Evolutionary conservation across 1,139 yeast species (phyloP), one percentile per base, ranked within the genome.

Genomic region (Taphrina deformans): DNA sequence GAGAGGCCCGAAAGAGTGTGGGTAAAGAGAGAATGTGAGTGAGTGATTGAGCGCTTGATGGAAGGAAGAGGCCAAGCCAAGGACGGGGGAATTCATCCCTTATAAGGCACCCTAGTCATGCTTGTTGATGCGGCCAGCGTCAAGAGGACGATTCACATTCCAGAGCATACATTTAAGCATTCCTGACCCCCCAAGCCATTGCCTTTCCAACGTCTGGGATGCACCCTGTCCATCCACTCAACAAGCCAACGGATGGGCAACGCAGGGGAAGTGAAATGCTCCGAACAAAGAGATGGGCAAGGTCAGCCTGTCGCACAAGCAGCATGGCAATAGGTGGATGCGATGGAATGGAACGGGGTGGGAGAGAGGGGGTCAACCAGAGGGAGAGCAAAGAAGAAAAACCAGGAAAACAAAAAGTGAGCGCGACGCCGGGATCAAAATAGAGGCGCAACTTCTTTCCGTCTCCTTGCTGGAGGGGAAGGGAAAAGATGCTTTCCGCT

Each of bases 1-100:
- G 9, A 24, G 38, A 7, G 35, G 38, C 9, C 16, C 10, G 40
- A 51, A 33, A 35, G 58, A 53, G 58, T 53, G 58, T 53, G 58
- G 46, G 35, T 27, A 10, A 18, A 7, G n/a, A 29, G 26, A 50
- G 35, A 50, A 21, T 12, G 55, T 29, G 40, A 50, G 27, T 21
- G 53, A 48, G 33, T 21, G 53, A 48, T 35, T 48, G 53, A 18
- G 50, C 29, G 50, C 14, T 7, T 38, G 44, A 14, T 14, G 44
- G 21, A 38, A 38, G 21, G 21, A 16, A 38, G 44, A 14, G 10
- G 6, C 33, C 33, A n/a, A n/a, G 33, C 33, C 33, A 10, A 29
- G 10, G 33, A 29, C 33, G 33, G 33, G 33, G 33, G n/a, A 29
- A 29, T 10, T 29, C 33, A 10, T 29, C 33, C 33, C n/a, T 29